Evolutionary conservation across 2,329 filamentous ascomycete genomes (phyloP), one percentile per base, ranked within the genome.

Genomic region (Pseudocercospora eumusae): DNA sequence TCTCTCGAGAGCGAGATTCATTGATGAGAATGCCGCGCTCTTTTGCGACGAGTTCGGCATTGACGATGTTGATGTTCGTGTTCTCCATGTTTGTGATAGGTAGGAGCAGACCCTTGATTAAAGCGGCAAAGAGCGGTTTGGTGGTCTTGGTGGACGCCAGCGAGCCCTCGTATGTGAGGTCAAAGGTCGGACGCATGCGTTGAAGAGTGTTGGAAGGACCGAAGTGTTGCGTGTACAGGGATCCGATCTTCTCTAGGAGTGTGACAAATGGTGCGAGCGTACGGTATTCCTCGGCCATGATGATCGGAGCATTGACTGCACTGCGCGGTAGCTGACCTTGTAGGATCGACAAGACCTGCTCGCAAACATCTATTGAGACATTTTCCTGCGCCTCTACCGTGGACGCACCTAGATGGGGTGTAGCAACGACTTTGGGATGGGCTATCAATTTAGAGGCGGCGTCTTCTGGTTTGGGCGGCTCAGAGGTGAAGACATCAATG

Each of bases 341-440:
- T 2, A 95, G 79, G 45, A 93, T 91, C 61, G 88, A 84, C 0
- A 90, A 81, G 11, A 93, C 89, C 76, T 95, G 90, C 33, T 88
- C 87, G 75, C 90, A 93, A 8, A 93, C 91, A 69, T 93, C 91
- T 65, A 93, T 84, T 1, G 88, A 90, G 3, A 93, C 90, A 64
- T 92, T 93, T 71, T 93, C 90, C 74, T 95, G 90, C 0, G 91
- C 91, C 80, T 95, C 91, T 33, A 89, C 83, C 0, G 91, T 95
- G 0, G 87, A 91, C 0, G 91, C 91, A 4, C 90, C 90, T 0
- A 95, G 81, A 74, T 95, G 91, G 0, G 91, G 91, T 7, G 91
- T 93, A 1, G 87, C 87, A 1, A 93, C 86, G 0, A 92, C 89
- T 66, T 85, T 88, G 0, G 87, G 84, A 68, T 93, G 90, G 9